Evolutionary conservation across 768 basidiomycete species (phyloP).

Genomic region (Russula griseocarnosa): DNA sequence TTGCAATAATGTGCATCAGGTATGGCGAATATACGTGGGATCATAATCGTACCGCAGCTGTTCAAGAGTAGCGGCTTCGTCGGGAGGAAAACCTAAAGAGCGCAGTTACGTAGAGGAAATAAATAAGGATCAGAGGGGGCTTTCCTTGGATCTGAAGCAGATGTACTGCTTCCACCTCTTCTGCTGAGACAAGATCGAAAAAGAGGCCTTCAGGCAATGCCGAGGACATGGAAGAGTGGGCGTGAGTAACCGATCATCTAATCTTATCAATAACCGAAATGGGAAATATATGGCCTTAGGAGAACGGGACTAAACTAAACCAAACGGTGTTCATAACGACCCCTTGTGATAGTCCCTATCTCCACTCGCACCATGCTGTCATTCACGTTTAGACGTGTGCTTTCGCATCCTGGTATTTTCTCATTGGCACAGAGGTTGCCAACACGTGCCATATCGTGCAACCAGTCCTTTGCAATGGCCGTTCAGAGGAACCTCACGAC

Average conservation of each 20-base stretch:
- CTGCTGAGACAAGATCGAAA: slow-evolving; percentile 43
- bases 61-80: slow-evolving; percentile 59
- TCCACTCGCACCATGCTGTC: slow-evolving; percentile 15
- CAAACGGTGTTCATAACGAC: background rate
- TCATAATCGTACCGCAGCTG: slow-evolving; percentile 45
- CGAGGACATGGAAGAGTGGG: background rate
- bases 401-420: slow-evolving; percentile 9
- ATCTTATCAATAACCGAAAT: slow-evolving; percentile 7
- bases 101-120: background rate
- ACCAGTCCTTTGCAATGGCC: background rate
- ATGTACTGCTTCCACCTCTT: slow-evolving; percentile 44
- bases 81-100: slow-evolving; percentile 49
- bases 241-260: background rate
- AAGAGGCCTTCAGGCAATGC: slow-evolving; percentile 23
- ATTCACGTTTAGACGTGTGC: slow-evolving; percentile 7
- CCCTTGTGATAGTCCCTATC: background rate
- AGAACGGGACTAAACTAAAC: background rate
- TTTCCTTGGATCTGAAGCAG: slow-evolving; percentile 49
- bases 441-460: background rate
- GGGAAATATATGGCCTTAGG: slow-evolving; percentile 4
- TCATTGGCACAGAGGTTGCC: background rate
- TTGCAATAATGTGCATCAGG: background rate
- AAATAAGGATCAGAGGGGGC: background rate
- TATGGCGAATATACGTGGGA: background rate
- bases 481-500: slow-evolving; percentile 8